Percentiles rank a stretch among this genome's conserved stretches.
phyloP scores from a whole-genome alignment of 73 alveolate genomes.

The Paramecium tetraurelia region DNA sequence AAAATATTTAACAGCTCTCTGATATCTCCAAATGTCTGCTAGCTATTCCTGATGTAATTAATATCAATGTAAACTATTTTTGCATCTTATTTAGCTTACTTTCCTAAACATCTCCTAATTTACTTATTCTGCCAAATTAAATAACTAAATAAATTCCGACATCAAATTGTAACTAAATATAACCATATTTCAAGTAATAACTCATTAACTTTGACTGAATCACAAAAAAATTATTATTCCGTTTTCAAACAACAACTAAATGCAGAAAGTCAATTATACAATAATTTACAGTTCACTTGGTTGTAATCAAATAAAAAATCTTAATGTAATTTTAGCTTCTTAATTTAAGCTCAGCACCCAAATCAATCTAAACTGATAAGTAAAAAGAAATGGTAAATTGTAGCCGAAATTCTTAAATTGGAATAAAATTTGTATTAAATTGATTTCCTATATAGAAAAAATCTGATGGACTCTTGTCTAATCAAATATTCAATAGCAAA shows the following conservation, averaged over 20 bases:
- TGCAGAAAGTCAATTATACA: not conserved
- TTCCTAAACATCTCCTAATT: not conserved
- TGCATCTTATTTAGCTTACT: not conserved
- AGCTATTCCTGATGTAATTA: not conserved
- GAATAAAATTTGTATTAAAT: not conserved
- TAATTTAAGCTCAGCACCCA: not conserved
- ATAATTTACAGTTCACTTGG: not conserved
- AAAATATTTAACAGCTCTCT: not conserved
- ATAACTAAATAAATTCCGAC: not conserved
- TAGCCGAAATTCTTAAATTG: not conserved
- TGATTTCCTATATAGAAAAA: not conserved
- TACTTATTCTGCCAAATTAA: not conserved
- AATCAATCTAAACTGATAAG: not conserved
- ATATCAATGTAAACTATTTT: not conserved
- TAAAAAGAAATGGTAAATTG: not conserved
- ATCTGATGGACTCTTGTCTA: not conserved
- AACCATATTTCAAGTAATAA: not conserved
- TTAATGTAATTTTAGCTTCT: not conserved
- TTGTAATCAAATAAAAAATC: not conserved
- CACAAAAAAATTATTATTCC: not conserved
- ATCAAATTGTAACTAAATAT: not conserved
- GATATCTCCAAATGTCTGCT: not conserved
- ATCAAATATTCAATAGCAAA: not conserved
- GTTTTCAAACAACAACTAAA: not conserved
- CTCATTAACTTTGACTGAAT: not conserved